Evolutionary conservation across 495 filamentous ascomycete genomes (phyloP), one percentile per base, ranked within the genome.

Genomic region (Penicillium verhagenii): DNA sequence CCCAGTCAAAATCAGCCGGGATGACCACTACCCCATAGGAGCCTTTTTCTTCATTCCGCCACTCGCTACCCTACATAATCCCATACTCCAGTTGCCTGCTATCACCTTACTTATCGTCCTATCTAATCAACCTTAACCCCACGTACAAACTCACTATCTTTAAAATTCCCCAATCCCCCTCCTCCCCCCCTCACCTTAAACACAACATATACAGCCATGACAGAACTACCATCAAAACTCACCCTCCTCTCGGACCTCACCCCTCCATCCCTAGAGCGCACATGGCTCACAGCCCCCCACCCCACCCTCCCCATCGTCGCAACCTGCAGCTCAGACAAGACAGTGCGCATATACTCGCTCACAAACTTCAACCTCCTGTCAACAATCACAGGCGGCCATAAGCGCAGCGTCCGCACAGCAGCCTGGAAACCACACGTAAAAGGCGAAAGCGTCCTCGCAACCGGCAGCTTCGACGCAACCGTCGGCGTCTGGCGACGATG

Each of bases 401-500:
- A 92, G 52, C 89, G 94, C 38, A 90, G 86, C 53, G 82, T 98
- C 11, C 83, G 94, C 37, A 79, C 83, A 38, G 81, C 82, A 10
- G 86, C 89, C 31, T 98, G 94, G 94, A 91, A 94, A 68, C 92
- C 93, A 2, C 75, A 78, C 43, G 64, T 82, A 7, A 64, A 73
- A 23, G 79, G 83, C 38, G 79, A 87, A 59, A 84, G 86, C 52
- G 87, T 91, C 29, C 75, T 97, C n/a, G 91, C 91, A 0, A 96
- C 92, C 1, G 93, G 90, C 9, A 89, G 84, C 60, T 97, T 97
- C 70, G 93, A 97, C 65, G 84, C 88, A 9, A 92, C 87, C 5
- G 91, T 92, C 2, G 93, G 91, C 1, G 82, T 97, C 48, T 97
- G 93, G 93, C 77, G 86, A 39, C 82, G 85, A 61, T 79, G 79